Conservation (phyloP, 192 early-diverging fungal genomes). For the Gamsiella multidivaricata region DNA sequence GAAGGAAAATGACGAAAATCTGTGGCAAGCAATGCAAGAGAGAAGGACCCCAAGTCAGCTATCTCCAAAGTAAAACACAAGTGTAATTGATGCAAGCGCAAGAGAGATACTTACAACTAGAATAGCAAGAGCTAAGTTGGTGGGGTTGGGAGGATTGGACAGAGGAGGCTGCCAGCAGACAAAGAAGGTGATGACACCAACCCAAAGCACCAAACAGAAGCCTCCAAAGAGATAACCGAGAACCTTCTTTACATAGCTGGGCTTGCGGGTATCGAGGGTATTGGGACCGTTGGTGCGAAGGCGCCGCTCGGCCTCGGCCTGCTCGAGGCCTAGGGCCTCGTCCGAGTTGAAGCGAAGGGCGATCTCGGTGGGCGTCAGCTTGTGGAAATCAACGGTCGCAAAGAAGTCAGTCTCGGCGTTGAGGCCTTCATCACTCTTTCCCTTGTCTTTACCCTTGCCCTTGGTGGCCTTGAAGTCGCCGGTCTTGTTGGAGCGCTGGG, state of each 20-base stretch:
- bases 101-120: slow-evolving; percentile 48
- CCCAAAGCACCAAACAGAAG: slow-evolving; percentile 79
- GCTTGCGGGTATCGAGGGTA: slow-evolving; percentile 49
- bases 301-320: slow-evolving; percentile 40
- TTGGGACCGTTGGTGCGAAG: slow-evolving; percentile 57
- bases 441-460: slow-evolving; percentile 12
- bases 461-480: slow-evolving; percentile 10
- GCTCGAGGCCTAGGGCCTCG: slow-evolving; percentile 47
- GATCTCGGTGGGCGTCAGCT: slow-evolving; percentile 54
- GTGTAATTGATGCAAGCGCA: background rate
- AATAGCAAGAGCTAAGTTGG: slow-evolving; percentile 70
- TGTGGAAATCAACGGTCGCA: slow-evolving; percentile 57
- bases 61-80: background rate
- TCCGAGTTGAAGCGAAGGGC: slow-evolving; percentile 53
- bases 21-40: background rate
- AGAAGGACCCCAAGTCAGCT: background rate
- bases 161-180: slow-evolving; percentile 73
- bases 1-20: slow-evolving; percentile 76
- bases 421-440: slow-evolving; percentile 25
- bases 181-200: slow-evolving; percentile 74
- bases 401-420: slow-evolving; percentile 50
- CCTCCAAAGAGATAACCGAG: slow-evolving; percentile 73
- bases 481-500: slow-evolving; percentile 35
- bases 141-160: slow-evolving; percentile 57
- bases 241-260: slow-evolving; percentile 56